Conservation (phyloP, 1,284 basidiomycete genomes). For the Pterula multifida region DNA sequence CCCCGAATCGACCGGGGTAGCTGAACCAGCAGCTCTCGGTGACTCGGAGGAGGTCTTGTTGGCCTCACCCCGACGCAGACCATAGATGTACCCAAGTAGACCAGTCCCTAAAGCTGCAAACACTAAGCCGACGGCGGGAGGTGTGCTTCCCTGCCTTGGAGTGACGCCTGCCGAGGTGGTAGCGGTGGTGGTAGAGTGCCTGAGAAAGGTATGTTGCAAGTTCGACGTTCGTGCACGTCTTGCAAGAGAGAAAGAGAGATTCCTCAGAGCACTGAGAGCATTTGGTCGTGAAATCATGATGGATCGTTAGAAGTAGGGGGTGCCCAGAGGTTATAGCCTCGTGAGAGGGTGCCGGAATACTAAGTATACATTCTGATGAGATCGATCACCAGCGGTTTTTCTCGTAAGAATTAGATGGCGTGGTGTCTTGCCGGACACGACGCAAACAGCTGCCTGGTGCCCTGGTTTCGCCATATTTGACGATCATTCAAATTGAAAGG, state of each 20-base stretch:
- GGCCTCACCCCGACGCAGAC: not conserved
- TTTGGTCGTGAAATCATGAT: not conserved
- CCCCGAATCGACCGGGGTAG: not conserved
- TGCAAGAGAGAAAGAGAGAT: not conserved
- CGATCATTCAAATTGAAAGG: not conserved
- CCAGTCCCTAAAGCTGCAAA: not conserved
- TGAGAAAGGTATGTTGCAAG: not conserved
- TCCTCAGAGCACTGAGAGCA: not conserved
- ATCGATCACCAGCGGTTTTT: not conserved
- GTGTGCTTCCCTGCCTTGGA: not conserved
- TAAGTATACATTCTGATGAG: not conserved
- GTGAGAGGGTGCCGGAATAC: not conserved
- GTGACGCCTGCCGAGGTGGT: not conserved
- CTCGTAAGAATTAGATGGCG: not conserved
- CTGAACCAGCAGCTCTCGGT: not conserved
- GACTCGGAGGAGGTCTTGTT: not conserved
- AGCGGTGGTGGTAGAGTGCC: not conserved
- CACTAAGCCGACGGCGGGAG: not conserved
- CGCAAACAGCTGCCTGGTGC: no score
- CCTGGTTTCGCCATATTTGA: no score
- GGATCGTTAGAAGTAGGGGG: not conserved
- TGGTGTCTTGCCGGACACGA: no score
- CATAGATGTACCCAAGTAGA: not conserved
- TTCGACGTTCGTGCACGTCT: not conserved
- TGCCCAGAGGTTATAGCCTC: not conserved